These are phyloP conservation scores for Gonapodya prolifera DNA, from an alignment of 192 early-diverging fungal species.

Conservation along the genomic window DNA sequence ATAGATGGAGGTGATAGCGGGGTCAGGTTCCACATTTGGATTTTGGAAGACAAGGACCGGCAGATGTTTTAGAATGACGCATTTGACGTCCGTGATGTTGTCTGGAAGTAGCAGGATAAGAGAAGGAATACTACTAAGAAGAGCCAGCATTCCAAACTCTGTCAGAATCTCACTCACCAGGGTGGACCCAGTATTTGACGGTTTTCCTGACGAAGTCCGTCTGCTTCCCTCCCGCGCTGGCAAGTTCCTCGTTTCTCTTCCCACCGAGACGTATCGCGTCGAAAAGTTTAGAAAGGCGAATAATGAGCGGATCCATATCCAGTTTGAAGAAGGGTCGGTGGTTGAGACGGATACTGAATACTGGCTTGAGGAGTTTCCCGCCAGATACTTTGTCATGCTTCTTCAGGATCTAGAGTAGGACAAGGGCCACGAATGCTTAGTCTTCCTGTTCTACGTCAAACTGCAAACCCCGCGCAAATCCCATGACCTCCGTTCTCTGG, in stretches of 20 bases:
- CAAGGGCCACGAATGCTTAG: too few relatives aligned
- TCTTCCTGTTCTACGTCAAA: too few relatives aligned
- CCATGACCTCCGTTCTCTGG: too few relatives aligned
- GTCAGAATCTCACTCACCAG: slow-evolving; percentile 18
- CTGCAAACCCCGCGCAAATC: too few relatives aligned
- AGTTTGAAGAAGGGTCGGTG: slow-evolving; percentile 70
- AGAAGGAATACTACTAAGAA: background rate
- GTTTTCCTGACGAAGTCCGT: slow-evolving; percentile 70
- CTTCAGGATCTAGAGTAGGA: slow-evolving; percentile 83
- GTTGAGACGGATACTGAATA: slow-evolving; percentile 73
- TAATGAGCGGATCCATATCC: slow-evolving; percentile 71
- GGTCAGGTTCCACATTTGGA: slow-evolving; percentile 51
- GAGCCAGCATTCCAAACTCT: background rate
- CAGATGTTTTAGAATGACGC: slow-evolving; percentile 74
- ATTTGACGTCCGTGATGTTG: slow-evolving; percentile 89
- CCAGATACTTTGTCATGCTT: slow-evolving; percentile 97
- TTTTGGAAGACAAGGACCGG: slow-evolving; percentile 84
- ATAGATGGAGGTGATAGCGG: slow-evolving; percentile 87
- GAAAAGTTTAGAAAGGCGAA: slow-evolving; percentile 72
- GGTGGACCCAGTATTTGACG: slow-evolving; percentile 92
- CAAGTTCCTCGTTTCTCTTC: slow-evolving; percentile 17
- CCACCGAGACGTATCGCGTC: slow-evolving; percentile 63
- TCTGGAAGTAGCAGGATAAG: slow-evolving; percentile 23
- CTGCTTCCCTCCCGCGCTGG: background rate
- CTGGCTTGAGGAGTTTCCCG: slow-evolving; percentile 52